phyloP scores from a whole-genome alignment of 2,329 filamentous ascomycete genomes.

The Tolypocladium tundrense region DNA sequence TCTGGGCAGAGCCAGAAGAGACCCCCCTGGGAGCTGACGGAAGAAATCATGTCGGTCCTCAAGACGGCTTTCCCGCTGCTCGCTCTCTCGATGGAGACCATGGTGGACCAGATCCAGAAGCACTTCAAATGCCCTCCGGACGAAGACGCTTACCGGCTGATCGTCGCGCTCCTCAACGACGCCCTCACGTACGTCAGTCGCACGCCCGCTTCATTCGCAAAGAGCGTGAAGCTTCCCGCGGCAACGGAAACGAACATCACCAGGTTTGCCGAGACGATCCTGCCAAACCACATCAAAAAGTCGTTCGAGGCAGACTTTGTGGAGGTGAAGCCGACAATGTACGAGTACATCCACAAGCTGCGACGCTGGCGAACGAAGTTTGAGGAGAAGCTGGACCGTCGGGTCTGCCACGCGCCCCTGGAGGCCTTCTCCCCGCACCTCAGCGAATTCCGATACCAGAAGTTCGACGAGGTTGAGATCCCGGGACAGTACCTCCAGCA shows the following conservation, averaged over 20 bases:
- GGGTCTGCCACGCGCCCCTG: conserved; percentile 61
- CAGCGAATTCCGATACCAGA: conserved; percentile 93
- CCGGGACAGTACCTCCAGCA: conserved; percentile 95
- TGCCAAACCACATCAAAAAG: conserved; percentile 88
- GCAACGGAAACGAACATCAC: conserved; percentile 96
- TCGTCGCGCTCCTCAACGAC: conserved; percentile 95
- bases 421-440: conserved; percentile 84
- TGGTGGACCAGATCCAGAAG: conserved; percentile 98
- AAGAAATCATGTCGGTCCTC: conserved; percentile 88
- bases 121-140: conserved; percentile 98
- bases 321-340: conserved; percentile 88
- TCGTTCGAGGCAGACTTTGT: conserved; percentile 99
- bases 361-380: conserved; percentile 96
- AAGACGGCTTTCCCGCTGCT: conserved; percentile 96
- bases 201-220: conserved; percentile 75
- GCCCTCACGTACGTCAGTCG: conserved; percentile 86
- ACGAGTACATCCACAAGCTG: conserved; percentile 95
- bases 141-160: conserved; percentile 93
- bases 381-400: conserved; percentile 89
- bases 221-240: conserved; percentile 79
- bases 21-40: conserved; percentile 91
- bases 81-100: conserved; percentile 96
- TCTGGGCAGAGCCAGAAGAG: conserved; percentile 43
- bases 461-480: conserved; percentile 97
- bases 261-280: conserved; percentile 89